Evolutionary conservation across 2,329 filamentous ascomycete genomes (phyloP).

Genomic region (Fusarium sp.): DNA sequence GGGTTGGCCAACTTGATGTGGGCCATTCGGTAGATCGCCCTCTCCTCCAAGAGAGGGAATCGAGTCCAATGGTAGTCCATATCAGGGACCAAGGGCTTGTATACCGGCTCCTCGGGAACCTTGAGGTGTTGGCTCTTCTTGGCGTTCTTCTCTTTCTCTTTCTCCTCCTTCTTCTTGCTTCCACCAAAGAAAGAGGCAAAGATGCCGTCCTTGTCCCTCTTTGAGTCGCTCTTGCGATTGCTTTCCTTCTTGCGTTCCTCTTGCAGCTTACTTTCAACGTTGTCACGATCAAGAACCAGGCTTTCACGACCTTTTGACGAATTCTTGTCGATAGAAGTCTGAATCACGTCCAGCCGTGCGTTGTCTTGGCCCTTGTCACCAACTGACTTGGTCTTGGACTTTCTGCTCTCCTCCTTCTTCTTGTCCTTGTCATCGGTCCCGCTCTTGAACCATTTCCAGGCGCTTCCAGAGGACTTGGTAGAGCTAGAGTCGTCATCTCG

Average conservation of each 20-base stretch:
- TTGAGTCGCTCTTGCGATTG: conserved; percentile 78
- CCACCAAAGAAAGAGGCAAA: conserved; percentile 94
- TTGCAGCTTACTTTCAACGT: conserved; percentile 75
- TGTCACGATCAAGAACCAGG: conserved; percentile 83
- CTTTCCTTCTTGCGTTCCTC: conserved; percentile 87
- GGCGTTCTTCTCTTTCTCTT: conserved; percentile 77
- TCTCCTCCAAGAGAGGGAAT: conserved; percentile 94
- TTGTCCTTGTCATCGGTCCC: conserved; percentile 78
- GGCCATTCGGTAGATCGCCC: conserved; percentile 98
- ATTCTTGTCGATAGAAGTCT: conserved; percentile 83
- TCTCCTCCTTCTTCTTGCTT: conserved; percentile 86
- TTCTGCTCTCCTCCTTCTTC: conserved; percentile 72
- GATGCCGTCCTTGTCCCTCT: conserved; percentile 94
- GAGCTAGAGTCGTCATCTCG: conserved; percentile 71
- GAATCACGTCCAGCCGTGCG: conserved; percentile 85
- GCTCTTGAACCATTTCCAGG: conserved; percentile 81
- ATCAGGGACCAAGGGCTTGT: conserved; percentile 81
- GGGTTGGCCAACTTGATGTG: conserved; percentile 99
- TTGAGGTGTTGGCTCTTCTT: conserved; percentile 82
- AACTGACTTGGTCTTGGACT: conserved; percentile 71
- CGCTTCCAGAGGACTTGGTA: conserved; percentile 76
- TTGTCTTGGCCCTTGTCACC: conserved; percentile 77
- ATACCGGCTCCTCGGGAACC: conserved; percentile 81
- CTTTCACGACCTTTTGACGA: conserved; percentile 81
- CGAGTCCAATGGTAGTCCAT: conserved; percentile 96